These are phyloP conservation scores for Penicillium sp. DNA, from an alignment of 2,329 filamentous ascomycete species.

Conservation along the genomic window DNA sequence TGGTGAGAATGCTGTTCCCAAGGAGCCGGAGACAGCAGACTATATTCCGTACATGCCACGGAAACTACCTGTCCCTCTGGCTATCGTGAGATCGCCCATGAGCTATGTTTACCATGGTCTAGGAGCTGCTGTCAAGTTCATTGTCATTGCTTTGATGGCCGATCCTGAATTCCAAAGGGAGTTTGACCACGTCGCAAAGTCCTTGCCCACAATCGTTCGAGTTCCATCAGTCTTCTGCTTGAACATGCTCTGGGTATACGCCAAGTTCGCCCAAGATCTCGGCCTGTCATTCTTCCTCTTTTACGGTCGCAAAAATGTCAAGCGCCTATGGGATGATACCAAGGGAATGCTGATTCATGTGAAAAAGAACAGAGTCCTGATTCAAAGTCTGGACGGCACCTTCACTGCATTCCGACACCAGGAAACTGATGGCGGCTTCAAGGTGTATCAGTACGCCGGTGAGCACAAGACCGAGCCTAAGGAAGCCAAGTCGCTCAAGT, in stretches of 20 bases:
- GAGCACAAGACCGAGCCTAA: slow-evolving; percentile 48
- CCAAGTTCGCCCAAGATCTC: slow-evolving; percentile 44
- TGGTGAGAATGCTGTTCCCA: slow-evolving; percentile 24
- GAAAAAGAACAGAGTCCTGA: slow-evolving; percentile 47
- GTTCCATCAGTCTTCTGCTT: slow-evolving; percentile 41
- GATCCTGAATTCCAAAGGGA: slow-evolving; percentile 54
- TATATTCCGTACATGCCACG: slow-evolving; percentile 31
- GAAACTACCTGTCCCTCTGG: slow-evolving; percentile 21
- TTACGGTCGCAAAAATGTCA: slow-evolving; percentile 49
- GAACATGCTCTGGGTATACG: slow-evolving; percentile 51
- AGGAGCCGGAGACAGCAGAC: slow-evolving; percentile 24
- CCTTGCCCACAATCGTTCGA: slow-evolving; percentile 35
- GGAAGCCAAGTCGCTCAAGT: slow-evolving; percentile 40
- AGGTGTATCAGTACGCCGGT: slow-evolving; percentile 40
- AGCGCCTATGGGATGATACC: slow-evolving; percentile 48
- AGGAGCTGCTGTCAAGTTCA: slow-evolving; percentile 48
- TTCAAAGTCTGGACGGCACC: slow-evolving; percentile 48
- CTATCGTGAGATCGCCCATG: slow-evolving; percentile 34
- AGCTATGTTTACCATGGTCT: slow-evolving; percentile 44
- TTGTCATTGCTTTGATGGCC: slow-evolving; percentile 50
- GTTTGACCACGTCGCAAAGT: slow-evolving; percentile 45
- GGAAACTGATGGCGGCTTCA: slow-evolving; percentile 39
- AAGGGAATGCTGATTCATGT: slow-evolving; percentile 50
- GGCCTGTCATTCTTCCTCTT: slow-evolving; percentile 50
- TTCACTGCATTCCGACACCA: slow-evolving; percentile 51